A percentile compares a stretch with the other conserved stretches of the same genome.
Evolutionary conservation across 139 green algal species (phyloP).

Genomic region (Yamagishiella unicocca): DNA sequence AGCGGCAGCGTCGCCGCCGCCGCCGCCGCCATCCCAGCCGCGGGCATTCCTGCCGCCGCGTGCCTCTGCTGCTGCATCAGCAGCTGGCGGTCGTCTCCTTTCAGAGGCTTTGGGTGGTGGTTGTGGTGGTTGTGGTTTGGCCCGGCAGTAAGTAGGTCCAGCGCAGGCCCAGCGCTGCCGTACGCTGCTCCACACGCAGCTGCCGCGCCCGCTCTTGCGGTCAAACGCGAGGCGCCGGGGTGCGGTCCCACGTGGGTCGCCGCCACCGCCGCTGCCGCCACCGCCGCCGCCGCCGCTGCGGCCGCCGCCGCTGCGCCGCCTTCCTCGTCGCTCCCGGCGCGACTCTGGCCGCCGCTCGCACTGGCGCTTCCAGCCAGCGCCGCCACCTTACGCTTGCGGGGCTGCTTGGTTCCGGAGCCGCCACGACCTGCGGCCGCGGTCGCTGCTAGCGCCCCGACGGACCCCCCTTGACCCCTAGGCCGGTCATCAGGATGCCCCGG

Average conservation of each 20-base stretch:
- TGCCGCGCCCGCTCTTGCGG: too few species aligned
- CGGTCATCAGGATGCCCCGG: too few species aligned
- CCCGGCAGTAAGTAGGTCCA: too few species aligned
- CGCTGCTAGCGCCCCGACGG: too few species aligned
- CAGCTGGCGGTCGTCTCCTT: too few species aligned
- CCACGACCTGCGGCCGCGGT: neutral
- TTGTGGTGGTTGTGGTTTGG: too few species aligned
- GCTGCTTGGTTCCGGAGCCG: neutral
- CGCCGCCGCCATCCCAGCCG: neutral
- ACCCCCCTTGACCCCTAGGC: too few species aligned
- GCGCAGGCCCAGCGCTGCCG: too few species aligned
- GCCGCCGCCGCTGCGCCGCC: neutral
- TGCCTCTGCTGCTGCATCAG: too few species aligned
- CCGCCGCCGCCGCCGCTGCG: neutral
- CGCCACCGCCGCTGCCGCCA: neutral
- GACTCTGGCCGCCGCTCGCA: neutral
- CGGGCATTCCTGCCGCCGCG: neutral
- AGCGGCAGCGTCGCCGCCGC: neutral
- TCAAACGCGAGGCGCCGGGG: too few species aligned
- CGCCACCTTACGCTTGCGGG: constrained; percentile 33
- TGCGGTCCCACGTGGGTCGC: neutral
- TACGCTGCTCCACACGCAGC: too few species aligned
- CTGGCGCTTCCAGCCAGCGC: constrained; percentile 1
- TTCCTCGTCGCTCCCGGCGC: neutral
- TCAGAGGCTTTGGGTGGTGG: too few species aligned